These are phyloP conservation scores for Daedaleopsis nitida DNA, from an alignment of 768 basidiomycete species.

Conservation along the genomic window DNA sequence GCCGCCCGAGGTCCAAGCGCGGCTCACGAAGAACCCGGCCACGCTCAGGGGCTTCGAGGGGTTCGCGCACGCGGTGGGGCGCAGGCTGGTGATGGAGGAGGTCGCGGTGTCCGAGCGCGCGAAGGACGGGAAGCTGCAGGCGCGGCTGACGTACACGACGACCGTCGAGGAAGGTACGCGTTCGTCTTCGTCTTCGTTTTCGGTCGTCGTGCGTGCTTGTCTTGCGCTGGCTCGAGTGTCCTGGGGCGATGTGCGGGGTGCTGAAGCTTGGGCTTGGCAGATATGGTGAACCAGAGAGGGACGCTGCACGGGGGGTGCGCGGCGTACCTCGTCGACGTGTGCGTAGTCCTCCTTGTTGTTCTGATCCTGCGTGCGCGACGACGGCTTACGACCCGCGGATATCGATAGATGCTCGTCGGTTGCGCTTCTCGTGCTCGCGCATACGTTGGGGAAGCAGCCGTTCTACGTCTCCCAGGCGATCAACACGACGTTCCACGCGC, in stretches of 20 bases:
- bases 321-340: constrained; percentile 2
- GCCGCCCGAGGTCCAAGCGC: no score
- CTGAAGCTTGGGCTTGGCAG: neutral
- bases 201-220: no score
- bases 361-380: neutral
- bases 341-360: neutral
- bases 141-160: neutral
- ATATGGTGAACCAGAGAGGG: neutral
- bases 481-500: constrained; percentile 2
- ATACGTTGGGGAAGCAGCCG: neutral
- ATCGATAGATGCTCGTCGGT: neutral
- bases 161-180: constrained; percentile 4
- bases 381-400: neutral
- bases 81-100: neutral
- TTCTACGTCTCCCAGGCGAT: constrained; percentile 4
- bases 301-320: constrained; percentile 3
- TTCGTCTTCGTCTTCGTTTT: no score
- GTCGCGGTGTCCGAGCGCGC: constrained; percentile 1
- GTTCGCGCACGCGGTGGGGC: constrained; percentile 5
- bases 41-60: no score
- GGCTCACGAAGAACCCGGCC: no score
- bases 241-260: no score
- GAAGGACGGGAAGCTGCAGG: constrained; percentile 5
- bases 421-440: neutral
- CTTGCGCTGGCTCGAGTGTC: no score